Percentiles rank a stretch among this genome's conserved stretches.
Evolutionary conservation across 1,284 basidiomycete species (phyloP).

Genomic region (Puccinia novopanici): DNA sequence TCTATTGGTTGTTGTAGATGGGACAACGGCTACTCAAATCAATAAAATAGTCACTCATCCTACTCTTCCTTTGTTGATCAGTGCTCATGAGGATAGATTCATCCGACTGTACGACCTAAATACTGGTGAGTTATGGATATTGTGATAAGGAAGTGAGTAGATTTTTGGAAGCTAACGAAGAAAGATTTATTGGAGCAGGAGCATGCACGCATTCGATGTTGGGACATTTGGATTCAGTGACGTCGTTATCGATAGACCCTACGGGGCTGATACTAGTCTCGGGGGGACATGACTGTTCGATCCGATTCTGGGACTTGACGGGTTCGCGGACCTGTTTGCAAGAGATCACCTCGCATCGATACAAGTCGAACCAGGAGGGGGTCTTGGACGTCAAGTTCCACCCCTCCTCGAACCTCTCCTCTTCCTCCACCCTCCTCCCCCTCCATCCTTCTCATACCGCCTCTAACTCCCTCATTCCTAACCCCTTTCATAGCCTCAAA

Average conservation of each 20-base stretch:
- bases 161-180: not conserved
- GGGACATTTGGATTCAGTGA: conserved; percentile 87
- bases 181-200: conserved; percentile 61
- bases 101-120: conserved; percentile 84
- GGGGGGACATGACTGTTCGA: conserved; percentile 87
- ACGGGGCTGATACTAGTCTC: conserved; percentile 83
- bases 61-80: conserved; percentile 81
- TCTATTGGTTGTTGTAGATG: conserved; percentile 63
- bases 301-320: conserved; percentile 93
- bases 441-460: not conserved
- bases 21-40: conserved; percentile 73
- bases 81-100: conserved; percentile 89
- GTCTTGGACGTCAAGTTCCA: conserved; percentile 69
- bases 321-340: conserved; percentile 73
- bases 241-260: conserved; percentile 83
- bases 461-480: conserved; percentile 59
- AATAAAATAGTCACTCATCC: conserved; percentile 89
- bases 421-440: conserved; percentile 26
- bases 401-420: conserved; percentile 48
- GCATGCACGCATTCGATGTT: conserved; percentile 84
- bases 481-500: conserved; percentile 65
- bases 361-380: conserved; percentile 84
- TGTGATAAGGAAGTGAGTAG: not conserved
- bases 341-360: conserved; percentile 78
- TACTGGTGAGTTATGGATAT: conserved; percentile 65